Evolutionary conservation across 805 yeast genomes (phyloP), one percentile per base, ranked within the genome.

Genomic region (Danielia oregonensis): DNA sequence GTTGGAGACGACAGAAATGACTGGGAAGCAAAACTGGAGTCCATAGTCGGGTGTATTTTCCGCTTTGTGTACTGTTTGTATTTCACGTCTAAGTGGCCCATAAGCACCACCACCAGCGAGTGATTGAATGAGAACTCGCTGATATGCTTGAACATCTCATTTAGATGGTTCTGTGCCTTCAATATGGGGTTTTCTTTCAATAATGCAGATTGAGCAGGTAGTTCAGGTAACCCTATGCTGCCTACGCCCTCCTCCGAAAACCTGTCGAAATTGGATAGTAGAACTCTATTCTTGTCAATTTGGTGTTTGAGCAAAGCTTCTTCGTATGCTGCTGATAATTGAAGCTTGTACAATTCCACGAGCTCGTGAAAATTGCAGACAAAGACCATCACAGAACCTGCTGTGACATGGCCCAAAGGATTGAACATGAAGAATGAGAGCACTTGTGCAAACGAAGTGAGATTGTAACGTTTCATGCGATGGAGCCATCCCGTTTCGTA

Each of bases 281-380:
- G 35, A 2, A 34, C 32, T 6, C 43, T 23, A 34, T 62, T 54
- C 27, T 55, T 51, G 13, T 49, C 55, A 13, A 61, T 49, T 30
- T 64, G 68, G 35, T 52, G 52, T 32, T 55, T 55, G 8, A 65
- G 44, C 10, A 67, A 39, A 2, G 49, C 26, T 30, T 61, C 64
- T 43, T 65, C 68, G 34, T 65, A 55, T 11, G 54, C 39, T 2
- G 63, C 49, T 2, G 61, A 44, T 4, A 63, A 33, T 36, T 66
- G 66, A 17, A 57, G 45, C 22, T 53, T 55, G 39, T 65, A 66
- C 16, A 54, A 38, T 26, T 66, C 70, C 4, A 63, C 28, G 16
- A 58, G 23, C 21, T 65, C 68, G 41, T 65, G 69, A 40, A 63
- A 55, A 26, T 55, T 54, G 23, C 57, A 45, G 15, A 65, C 35